phyloP scores from a whole-genome alignment of 208 protist species.

The Leishmania tropica region DNA sequence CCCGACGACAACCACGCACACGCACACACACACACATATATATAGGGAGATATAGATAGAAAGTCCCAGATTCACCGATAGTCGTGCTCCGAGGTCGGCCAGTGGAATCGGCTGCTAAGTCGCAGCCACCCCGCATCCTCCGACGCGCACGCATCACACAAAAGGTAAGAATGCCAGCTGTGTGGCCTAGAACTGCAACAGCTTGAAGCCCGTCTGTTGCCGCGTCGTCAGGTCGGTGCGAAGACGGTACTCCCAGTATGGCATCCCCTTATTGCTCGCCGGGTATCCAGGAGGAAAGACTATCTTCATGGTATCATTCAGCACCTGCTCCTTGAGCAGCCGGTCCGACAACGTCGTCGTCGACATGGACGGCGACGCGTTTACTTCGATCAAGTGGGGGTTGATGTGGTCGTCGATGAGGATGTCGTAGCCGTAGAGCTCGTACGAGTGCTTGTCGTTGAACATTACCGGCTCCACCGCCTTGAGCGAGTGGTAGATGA shows the following conservation, averaged over 20 bases:
- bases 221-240: constrained; percentile 79
- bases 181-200: constrained; percentile 44
- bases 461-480: constrained; percentile 93
- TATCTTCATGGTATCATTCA: constrained; percentile 84
- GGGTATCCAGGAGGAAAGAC: constrained; percentile 82
- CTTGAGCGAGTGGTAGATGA: constrained; percentile 93
- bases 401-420: constrained; percentile 95
- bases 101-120: not conserved
- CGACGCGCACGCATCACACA: not conserved
- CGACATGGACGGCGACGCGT: constrained; percentile 91
- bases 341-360: constrained; percentile 84
- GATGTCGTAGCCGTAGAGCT: constrained; percentile 98
- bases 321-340: constrained; percentile 83
- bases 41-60: no score
- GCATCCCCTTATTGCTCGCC: constrained; percentile 39
- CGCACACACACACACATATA: no score
- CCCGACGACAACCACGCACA: no score
- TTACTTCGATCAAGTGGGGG: constrained; percentile 98
- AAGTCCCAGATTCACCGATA: no score
- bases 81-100: no score
- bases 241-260: constrained; percentile 84
- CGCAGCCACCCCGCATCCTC: not conserved
- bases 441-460: constrained; percentile 96
- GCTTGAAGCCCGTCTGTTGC: constrained; percentile 67
- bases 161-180: not conserved